A percentile compares a stretch with the other conserved stretches of the same genome.
phyloP scores from a whole-genome alignment of 1,284 basidiomycete genomes.

The Somion occarium region DNA sequence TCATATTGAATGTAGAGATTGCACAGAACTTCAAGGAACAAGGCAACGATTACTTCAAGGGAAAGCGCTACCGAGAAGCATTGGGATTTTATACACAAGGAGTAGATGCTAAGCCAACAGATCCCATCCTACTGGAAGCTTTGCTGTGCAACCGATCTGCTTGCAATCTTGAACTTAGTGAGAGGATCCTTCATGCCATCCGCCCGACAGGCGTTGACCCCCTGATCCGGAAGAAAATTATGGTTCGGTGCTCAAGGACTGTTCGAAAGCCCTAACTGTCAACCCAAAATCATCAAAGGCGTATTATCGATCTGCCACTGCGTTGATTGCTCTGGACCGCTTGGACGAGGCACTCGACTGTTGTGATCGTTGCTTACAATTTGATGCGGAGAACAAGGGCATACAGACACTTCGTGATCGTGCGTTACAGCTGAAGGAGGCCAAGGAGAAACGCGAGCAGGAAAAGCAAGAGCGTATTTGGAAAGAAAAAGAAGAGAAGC shows the following conservation, averaged over 20 bases:
- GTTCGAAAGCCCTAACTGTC: slow-evolving; percentile 64
- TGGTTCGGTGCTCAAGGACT: slow-evolving; percentile 80
- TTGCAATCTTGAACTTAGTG: slow-evolving; percentile 86
- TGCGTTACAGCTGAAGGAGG: slow-evolving; percentile 39
- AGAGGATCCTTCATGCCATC: slow-evolving; percentile 21
- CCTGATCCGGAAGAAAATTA: slow-evolving; percentile 66
- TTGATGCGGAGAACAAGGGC: slow-evolving; percentile 52
- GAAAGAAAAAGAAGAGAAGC: slow-evolving; percentile 43
- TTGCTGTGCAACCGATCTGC: slow-evolving; percentile 90
- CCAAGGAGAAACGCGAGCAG: slow-evolving; percentile 46
- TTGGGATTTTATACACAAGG: slow-evolving; percentile 88
- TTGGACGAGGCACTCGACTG: slow-evolving; percentile 80
- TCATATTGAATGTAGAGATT: slow-evolving; percentile 53
- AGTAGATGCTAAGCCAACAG: slow-evolving; percentile 76
- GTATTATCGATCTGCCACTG: slow-evolving; percentile 76
- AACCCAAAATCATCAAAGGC: slow-evolving; percentile 74
- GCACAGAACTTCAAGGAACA: slow-evolving; percentile 93
- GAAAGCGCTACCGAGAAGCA: slow-evolving; percentile 85
- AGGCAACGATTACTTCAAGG: slow-evolving; percentile 91
- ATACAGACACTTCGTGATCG: slow-evolving; percentile 45
- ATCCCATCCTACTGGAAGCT: slow-evolving; percentile 57
- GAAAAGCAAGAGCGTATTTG: slow-evolving; percentile 44
- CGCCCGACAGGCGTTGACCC: slow-evolving; percentile 9
- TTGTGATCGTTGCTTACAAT: slow-evolving; percentile 60
- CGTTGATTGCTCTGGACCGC: slow-evolving; percentile 68